A percentile compares a stretch with the other conserved stretches of the same genome.
These are phyloP conservation scores for Ophiosphaerella korrae DNA, from an alignment of 2,329 filamentous ascomycete genomes.

Conservation along the genomic window DNA sequence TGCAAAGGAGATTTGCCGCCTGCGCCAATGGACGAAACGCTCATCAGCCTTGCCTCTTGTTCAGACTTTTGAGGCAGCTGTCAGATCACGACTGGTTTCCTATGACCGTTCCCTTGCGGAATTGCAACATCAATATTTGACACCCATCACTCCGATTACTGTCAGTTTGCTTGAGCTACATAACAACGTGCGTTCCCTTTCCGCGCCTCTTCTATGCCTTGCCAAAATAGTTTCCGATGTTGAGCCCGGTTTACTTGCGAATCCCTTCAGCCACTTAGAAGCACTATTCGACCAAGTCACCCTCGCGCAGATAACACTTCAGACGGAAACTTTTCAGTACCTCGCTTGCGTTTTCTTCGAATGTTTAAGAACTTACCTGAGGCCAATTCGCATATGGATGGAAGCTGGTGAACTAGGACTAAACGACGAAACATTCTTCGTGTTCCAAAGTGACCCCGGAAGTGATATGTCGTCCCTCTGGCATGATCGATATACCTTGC, in stretches of 20 bases:
- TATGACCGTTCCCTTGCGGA: constrained; percentile 65
- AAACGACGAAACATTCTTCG: constrained; percentile 75
- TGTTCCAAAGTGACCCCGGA: constrained; percentile 63
- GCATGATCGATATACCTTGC: constrained; percentile 74
- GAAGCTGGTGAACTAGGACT: constrained; percentile 71
- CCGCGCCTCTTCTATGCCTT: constrained; percentile 64
- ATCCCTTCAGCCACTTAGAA: constrained; percentile 76
- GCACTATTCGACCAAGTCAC: constrained; percentile 74
- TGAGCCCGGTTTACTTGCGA: constrained; percentile 46
- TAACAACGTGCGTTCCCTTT: constrained; percentile 59
- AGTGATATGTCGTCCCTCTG: constrained; percentile 71
- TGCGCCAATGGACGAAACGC: constrained; percentile 56
- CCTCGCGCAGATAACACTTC: constrained; percentile 71
- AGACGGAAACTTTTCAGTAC: constrained; percentile 64
- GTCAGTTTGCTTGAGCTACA: constrained; percentile 71
- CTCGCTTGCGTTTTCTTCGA: constrained; percentile 75
- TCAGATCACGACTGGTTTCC: constrained; percentile 60
- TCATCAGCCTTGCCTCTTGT: constrained; percentile 51
- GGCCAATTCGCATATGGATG: constrained; percentile 84
- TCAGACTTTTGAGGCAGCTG: constrained; percentile 72
- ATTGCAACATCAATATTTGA: constrained; percentile 66
- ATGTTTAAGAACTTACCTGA: constrained; percentile 81
- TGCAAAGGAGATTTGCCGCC: constrained; percentile 53
- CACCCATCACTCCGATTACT: constrained; percentile 58
- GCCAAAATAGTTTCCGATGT: constrained; percentile 66